These are phyloP conservation scores for Ceratobasidium sp. DNA, from an alignment of 1,284 basidiomycete genomes.

Conservation along the genomic window DNA sequence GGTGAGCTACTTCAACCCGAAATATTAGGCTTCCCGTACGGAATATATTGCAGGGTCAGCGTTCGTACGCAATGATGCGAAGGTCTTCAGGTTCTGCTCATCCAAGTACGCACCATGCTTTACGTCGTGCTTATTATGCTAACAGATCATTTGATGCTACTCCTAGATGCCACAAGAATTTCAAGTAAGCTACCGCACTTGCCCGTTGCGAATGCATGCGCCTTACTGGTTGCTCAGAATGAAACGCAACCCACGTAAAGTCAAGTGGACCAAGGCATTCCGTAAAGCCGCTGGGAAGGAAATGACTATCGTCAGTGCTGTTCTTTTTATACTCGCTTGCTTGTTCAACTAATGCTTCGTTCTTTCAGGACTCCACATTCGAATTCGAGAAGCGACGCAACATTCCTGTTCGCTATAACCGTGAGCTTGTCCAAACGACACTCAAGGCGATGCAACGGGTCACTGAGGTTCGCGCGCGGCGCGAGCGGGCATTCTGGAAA, in stretches of 20 bases:
- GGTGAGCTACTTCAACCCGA: constrained; percentile 61
- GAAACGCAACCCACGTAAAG: constrained; percentile 99
- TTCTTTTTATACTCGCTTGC: constrained; percentile 21
- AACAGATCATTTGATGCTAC: neutral
- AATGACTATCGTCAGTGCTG: constrained; percentile 93
- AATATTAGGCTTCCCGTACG: neutral
- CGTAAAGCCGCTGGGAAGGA: constrained; percentile 99
- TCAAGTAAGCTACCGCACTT: constrained; percentile 72
- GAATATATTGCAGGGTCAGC: constrained; percentile 70
- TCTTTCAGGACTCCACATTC: constrained; percentile 91
- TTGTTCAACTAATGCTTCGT: constrained; percentile 15
- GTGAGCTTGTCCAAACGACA: constrained; percentile 93
- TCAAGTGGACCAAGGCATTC: constrained; percentile 99
- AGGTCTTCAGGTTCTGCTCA: constrained; percentile 96
- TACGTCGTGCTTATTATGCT: constrained; percentile 45
- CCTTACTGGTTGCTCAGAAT: constrained; percentile 68
- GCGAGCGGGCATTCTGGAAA: constrained; percentile 98
- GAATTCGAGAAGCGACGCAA: constrained; percentile 99
- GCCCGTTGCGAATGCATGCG: constrained; percentile 3
- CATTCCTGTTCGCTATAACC: constrained; percentile 96
- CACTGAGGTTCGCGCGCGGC: constrained; percentile 88
- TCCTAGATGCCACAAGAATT: constrained; percentile 93
- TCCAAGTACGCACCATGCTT: constrained; percentile 76
- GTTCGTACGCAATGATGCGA: constrained; percentile 96
- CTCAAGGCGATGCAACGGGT: constrained; percentile 97